Conservation (phyloP, 768 basidiomycete species). For the Boletellus emodensis region DNA sequence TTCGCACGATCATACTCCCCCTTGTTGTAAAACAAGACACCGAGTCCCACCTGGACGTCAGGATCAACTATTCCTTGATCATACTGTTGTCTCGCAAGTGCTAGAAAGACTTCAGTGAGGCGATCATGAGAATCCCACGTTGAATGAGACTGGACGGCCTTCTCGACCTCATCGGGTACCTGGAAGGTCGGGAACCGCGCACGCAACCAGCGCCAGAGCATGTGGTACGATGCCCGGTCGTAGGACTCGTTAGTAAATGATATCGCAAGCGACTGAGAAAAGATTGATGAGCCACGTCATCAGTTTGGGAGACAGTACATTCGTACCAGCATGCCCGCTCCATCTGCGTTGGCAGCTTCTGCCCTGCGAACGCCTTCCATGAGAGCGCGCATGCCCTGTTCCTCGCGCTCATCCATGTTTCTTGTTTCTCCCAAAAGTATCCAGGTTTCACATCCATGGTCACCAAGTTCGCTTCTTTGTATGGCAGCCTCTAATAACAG, state of each 20-base stretch:
- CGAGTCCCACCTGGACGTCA: slow-evolving; percentile 90
- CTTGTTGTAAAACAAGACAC: slow-evolving; percentile 89
- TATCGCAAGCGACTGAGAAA: slow-evolving; percentile 79
- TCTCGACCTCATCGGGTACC: slow-evolving; percentile 52
- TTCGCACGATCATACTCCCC: slow-evolving; percentile 83
- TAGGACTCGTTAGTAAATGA: slow-evolving; percentile 94
- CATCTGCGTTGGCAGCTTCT: slow-evolving; percentile 58
- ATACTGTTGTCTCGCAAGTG: slow-evolving; percentile 80
- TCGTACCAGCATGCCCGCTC: slow-evolving; percentile 73
- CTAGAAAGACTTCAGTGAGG: slow-evolving; percentile 80
- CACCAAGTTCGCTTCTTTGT: slow-evolving; percentile 72
- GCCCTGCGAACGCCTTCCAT: slow-evolving; percentile 66
- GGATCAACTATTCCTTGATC: slow-evolving; percentile 68
- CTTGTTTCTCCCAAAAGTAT: slow-evolving; percentile 85
- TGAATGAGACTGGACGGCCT: slow-evolving; percentile 51
- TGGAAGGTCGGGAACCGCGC: slow-evolving; percentile 57
- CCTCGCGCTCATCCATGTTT: slow-evolving; percentile 86
- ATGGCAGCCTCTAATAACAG: slow-evolving; percentile 90
- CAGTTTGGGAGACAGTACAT: neutral
- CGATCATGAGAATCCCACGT: slow-evolving; percentile 80
- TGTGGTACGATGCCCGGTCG: slow-evolving; percentile 81
- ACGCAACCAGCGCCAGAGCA: slow-evolving; percentile 81
- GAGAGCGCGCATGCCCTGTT: slow-evolving; percentile 76
- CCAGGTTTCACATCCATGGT: slow-evolving; percentile 88
- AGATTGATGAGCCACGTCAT: slow-evolving; percentile 8